Percentiles rank a stretch among this genome's conserved stretches.
Evolutionary conservation across 331 rosid genomes (phyloP).

Genomic region (Acacia pycnantha): DNA sequence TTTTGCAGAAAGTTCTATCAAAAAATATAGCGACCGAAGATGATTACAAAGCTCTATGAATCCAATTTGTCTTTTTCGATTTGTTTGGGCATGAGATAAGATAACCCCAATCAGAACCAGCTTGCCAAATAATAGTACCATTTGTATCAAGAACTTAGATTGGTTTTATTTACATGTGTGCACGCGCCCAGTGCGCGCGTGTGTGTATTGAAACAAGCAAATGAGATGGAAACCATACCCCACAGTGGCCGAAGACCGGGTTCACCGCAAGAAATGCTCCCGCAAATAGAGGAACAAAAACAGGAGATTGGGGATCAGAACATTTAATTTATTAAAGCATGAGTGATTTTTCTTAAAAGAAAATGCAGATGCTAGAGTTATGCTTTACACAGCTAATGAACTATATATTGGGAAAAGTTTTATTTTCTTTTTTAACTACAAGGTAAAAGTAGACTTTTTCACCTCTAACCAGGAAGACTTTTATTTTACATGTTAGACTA

Average conservation of each 20-base stretch:
- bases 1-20: constrained; percentile 17
- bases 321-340: not conserved
- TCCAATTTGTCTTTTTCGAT: constrained; percentile 30
- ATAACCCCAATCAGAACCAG: constrained; percentile 9
- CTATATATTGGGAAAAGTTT: not conserved
- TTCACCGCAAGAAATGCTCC: not conserved
- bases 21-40: constrained; percentile 25
- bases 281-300: not conserved
- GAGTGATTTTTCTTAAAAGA: not conserved
- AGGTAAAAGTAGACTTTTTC: not conserved
- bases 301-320: not conserved
- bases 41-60: constrained; percentile 28
- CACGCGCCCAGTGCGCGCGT: not conserved
- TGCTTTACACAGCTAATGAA: not conserved
- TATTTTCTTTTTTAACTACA: not conserved
- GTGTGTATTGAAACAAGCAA: not conserved
- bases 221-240: not conserved
- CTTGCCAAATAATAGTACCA: not conserved
- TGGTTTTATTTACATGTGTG: not conserved
- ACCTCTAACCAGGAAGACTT: too few species aligned
- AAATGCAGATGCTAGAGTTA: not conserved
- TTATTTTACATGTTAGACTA: too few species aligned
- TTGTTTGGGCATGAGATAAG: constrained; percentile 19
- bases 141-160: not conserved
- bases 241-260: not conserved